These are phyloP conservation scores for Pythium brassicae DNA, from an alignment of 352 stramenopile genomes.

Conservation along the genomic window DNA sequence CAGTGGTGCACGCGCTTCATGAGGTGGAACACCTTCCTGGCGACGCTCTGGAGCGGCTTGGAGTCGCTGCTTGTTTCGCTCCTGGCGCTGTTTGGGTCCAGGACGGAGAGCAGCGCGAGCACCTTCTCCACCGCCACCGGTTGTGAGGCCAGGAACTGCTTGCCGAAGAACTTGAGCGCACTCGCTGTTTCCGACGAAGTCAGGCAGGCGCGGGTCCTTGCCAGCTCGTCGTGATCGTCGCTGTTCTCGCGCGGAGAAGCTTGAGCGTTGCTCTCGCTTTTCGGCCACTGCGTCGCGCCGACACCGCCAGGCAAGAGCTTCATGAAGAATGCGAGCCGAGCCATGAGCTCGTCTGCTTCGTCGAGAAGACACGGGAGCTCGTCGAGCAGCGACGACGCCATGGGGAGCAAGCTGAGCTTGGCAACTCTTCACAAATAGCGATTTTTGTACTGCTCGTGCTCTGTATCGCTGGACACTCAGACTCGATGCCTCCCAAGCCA, in stretches of 20 bases:
- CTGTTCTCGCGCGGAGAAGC: background rate
- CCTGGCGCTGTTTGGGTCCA: slow-evolving; percentile 16
- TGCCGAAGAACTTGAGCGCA: slow-evolving; percentile 28
- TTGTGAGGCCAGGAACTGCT: slow-evolving; percentile 34
- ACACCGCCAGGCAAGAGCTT: background rate
- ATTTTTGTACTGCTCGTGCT: no score
- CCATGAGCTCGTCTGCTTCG: slow-evolving; percentile 56
- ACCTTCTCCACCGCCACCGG: slow-evolving; percentile 20
- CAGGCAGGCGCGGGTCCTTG: slow-evolving; percentile 2
- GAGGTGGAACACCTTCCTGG: slow-evolving; percentile 37
- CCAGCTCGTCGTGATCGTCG: background rate
- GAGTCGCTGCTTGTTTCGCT: slow-evolving; percentile 1
- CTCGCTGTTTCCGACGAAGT: slow-evolving; percentile 7
- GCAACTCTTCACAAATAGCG: no score
- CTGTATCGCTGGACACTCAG: no score
- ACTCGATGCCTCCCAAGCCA: no score
- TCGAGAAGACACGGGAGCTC: slow-evolving; percentile 57
- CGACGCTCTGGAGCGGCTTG: slow-evolving; percentile 17
- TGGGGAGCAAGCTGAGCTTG: slow-evolving; percentile 3
- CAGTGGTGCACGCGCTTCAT: slow-evolving; percentile 66
- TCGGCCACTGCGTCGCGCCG: no score
- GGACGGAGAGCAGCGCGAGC: slow-evolving; percentile 18
- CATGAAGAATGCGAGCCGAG: slow-evolving; percentile 36
- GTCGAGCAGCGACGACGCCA: slow-evolving; percentile 54
- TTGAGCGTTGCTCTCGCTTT: background rate